These are phyloP conservation scores for Grammothele lineata DNA, from an alignment of 768 basidiomycete genomes.

Conservation along the genomic window DNA sequence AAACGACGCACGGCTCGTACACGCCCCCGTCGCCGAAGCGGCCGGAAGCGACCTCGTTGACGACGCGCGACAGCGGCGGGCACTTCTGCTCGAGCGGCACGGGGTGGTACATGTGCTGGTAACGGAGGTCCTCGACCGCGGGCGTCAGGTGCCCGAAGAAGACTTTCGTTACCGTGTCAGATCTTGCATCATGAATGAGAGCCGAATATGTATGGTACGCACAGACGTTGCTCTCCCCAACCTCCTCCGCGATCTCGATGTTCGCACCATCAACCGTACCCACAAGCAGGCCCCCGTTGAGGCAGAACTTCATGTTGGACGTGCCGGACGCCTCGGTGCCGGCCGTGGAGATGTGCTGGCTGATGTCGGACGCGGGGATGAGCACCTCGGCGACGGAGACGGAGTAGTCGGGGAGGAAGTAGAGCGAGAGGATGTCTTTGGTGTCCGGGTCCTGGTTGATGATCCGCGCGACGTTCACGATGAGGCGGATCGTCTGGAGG, in stretches of 20 bases:
- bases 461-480: slow-evolving; percentile 81
- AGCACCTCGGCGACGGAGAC: slow-evolving; percentile 73
- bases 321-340: slow-evolving; percentile 88
- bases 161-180: too few species aligned
- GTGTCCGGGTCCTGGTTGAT: slow-evolving; percentile 87
- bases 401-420: slow-evolving; percentile 96
- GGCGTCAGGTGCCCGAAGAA: slow-evolving; percentile 89
- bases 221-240: slow-evolving; percentile 91
- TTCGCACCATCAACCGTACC: slow-evolving; percentile 95
- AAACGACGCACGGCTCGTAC: slow-evolving; percentile 75
- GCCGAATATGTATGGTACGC: too few species aligned
- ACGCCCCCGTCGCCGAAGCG: slow-evolving; percentile 73
- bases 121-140: slow-evolving; percentile 81
- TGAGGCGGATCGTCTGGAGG: slow-evolving; percentile 76
- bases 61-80: slow-evolving; percentile 72
- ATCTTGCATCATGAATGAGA: too few species aligned
- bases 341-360: slow-evolving; percentile 95
- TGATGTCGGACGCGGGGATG: slow-evolving; percentile 47
- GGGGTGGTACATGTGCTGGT: slow-evolving; percentile 82
- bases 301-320: slow-evolving; percentile 86
- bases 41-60: slow-evolving; percentile 73
- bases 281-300: slow-evolving; percentile 85
- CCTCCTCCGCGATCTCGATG: slow-evolving; percentile 95
- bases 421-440: slow-evolving; percentile 78
- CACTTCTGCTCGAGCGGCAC: slow-evolving; percentile 79